Conservation (phyloP, 371 early-diverging fungal species). For the Mortierella polycephala region DNA sequence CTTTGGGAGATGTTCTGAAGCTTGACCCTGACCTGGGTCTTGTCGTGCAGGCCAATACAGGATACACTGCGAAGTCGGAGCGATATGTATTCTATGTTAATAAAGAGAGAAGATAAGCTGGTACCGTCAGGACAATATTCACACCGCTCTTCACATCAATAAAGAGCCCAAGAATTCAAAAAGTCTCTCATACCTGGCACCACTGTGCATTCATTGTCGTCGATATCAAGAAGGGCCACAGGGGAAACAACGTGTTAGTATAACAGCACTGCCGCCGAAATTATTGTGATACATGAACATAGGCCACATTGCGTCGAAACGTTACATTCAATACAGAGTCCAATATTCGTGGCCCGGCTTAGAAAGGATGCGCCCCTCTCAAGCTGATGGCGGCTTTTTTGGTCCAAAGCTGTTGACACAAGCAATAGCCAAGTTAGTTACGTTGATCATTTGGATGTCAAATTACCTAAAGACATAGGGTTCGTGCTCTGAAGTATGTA, state of each 20-base stretch:
- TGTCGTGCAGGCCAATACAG: slow-evolving; percentile 46
- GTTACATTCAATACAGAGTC: slow-evolving; percentile 32
- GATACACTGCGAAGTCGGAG: slow-evolving; percentile 36
- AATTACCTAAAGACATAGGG: no score
- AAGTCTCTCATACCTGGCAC: slow-evolving; percentile 7
- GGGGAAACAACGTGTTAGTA: no score
- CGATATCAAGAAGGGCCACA: no score
- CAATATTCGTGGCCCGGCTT: slow-evolving; percentile 25
- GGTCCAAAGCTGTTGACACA: background rate
- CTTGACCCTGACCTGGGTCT: slow-evolving; percentile 43
- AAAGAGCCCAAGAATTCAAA: background rate
- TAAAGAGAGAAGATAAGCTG: background rate
- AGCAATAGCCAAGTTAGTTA: background rate
- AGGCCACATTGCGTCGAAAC: background rate
- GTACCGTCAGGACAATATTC: no score
- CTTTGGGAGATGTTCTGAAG: slow-evolving; percentile 36
- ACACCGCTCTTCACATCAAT: background rate
- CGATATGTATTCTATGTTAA: slow-evolving; percentile 26
- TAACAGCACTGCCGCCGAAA: no score
- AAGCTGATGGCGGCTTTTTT: slow-evolving; percentile 3
- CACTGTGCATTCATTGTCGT: background rate
- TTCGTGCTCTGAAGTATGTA: no score
- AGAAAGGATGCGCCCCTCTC: slow-evolving; percentile 29
- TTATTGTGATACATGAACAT: background rate
- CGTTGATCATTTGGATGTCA: no score